Percentiles rank a stretch among this genome's conserved stretches.
phyloP scores from a whole-genome alignment of 2,329 filamentous ascomycete genomes.

The Alternaria dauci region DNA sequence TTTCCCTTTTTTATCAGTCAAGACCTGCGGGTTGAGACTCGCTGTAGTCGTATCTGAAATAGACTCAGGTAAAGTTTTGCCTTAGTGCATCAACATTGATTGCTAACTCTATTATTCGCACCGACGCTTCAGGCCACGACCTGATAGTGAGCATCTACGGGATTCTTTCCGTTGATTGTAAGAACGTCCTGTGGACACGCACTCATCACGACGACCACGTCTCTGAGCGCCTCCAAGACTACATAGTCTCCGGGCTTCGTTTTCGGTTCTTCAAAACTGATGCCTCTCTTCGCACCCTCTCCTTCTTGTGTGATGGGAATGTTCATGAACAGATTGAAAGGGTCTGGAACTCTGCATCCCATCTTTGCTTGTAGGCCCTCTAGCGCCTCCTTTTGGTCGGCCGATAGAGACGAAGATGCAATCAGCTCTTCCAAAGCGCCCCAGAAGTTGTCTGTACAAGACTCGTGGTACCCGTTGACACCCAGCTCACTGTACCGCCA shows the following conservation, averaged over 20 bases:
- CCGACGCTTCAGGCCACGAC: constrained; percentile 23
- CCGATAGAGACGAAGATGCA: constrained; percentile 1
- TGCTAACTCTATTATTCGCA: accelerated
- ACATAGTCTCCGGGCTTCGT: constrained; percentile 56
- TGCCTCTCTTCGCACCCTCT: constrained; percentile 37
- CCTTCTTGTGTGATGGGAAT: constrained; percentile 54
- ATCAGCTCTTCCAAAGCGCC: constrained; percentile 38
- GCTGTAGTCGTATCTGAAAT: background rate
- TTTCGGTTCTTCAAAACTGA: constrained; percentile 54
- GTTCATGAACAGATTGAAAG: constrained; percentile 56
- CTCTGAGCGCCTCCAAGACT: constrained; percentile 54
- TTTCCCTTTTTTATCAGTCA: constrained; percentile 28
- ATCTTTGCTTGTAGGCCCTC: constrained; percentile 32
- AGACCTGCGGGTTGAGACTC: constrained; percentile 27
- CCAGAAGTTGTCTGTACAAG: constrained; percentile 51
- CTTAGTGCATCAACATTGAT: background rate
- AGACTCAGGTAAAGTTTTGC: background rate
- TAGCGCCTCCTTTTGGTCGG: constrained; percentile 31
- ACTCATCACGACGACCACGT: constrained; percentile 58
- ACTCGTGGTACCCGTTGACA: constrained; percentile 44
- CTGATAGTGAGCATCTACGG: constrained; percentile 56
- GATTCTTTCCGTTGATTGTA: constrained; percentile 54
- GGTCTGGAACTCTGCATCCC: constrained; percentile 43
- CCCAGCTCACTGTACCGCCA: constrained; percentile 47
- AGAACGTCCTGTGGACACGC: constrained; percentile 58